These are phyloP conservation scores for Hypholoma sublateritium DNA, from an alignment of 768 basidiomycete genomes.

Conservation along the genomic window DNA sequence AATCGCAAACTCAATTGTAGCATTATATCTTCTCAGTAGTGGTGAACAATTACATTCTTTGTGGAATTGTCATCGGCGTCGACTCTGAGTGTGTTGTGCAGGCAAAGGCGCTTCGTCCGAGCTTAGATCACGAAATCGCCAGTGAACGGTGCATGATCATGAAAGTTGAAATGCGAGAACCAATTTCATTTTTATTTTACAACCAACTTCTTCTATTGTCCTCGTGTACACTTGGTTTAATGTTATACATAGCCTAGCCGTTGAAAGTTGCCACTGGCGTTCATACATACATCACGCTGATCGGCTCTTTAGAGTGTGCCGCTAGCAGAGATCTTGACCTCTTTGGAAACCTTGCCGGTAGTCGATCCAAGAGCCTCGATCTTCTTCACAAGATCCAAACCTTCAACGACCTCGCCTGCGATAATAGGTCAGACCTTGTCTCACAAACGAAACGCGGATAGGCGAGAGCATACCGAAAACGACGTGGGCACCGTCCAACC, in stretches of 20 bases:
- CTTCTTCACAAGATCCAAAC: constrained; percentile 50
- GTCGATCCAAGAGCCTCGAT: constrained; percentile 41
- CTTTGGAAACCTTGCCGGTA: constrained; percentile 39
- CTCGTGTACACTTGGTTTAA: too few species aligned
- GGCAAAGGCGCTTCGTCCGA: not conserved
- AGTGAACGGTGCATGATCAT: too few species aligned
- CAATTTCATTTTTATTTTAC: too few species aligned
- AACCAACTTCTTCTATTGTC: too few species aligned
- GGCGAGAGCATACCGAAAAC: constrained; percentile 65
- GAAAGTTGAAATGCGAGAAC: too few species aligned
- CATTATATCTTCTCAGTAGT: not conserved
- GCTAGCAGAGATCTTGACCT: constrained; percentile 52
- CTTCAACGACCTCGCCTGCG: constrained; percentile 65
- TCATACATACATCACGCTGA: too few species aligned
- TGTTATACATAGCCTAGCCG: not conserved
- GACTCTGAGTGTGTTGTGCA: not conserved
- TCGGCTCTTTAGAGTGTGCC: constrained; percentile 41
- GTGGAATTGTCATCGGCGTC: not conserved
- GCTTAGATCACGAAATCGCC: not conserved
- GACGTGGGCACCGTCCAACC: constrained; percentile 84
- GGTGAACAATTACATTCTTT: not conserved
- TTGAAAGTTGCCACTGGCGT: too few species aligned
- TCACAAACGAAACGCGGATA: not conserved
- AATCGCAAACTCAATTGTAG: not conserved
- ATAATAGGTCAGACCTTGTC: not conserved